Evolutionary conservation across 805 yeast genomes (phyloP).

Genomic region (Ogataea trehalophila): DNA sequence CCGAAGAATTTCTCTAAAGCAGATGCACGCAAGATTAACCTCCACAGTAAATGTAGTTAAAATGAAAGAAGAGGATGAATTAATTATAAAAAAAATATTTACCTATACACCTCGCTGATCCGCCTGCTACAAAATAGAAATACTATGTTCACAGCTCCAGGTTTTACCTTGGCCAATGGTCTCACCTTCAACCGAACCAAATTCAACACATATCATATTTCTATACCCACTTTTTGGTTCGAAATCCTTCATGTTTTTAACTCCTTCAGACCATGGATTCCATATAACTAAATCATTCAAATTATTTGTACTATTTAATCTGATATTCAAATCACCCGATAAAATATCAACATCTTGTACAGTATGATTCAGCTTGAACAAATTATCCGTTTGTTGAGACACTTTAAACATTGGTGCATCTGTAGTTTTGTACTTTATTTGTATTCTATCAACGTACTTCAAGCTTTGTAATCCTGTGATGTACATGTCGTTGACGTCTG

Average conservation of each 20-base stretch:
- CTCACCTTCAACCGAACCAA: slow-evolving; percentile 15
- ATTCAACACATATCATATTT: slow-evolving; percentile 19
- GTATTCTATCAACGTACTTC: slow-evolving; percentile 10
- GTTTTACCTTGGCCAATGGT: slow-evolving; percentile 3
- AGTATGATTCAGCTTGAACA: slow-evolving; percentile 4
- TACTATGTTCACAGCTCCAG: slow-evolving; percentile 15
- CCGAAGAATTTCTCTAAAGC: no score
- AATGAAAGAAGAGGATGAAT: no score
- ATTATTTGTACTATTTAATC: slow-evolving; percentile 9
- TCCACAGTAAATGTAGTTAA: no score
- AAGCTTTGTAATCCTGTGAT: slow-evolving; percentile 15
- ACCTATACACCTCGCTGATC: no score
- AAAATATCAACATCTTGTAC: slow-evolving; percentile 10
- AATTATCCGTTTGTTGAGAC: slow-evolving; percentile 11
- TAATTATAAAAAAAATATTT: no score
- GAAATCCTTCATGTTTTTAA: slow-evolving; percentile 12
- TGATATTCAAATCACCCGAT: slow-evolving; percentile 12
- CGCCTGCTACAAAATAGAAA: slow-evolving; percentile 1
- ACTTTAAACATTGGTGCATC: slow-evolving; percentile 13
- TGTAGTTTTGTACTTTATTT: slow-evolving; percentile 2
- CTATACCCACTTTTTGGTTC: slow-evolving; percentile 15
- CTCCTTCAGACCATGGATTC: slow-evolving; percentile 19
- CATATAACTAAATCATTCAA: slow-evolving; percentile 16
- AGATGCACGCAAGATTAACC: no score
- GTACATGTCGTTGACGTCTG: slow-evolving; percentile 14